Evolutionary conservation across 2,329 filamentous ascomycete species (phyloP), one percentile per base, ranked within the genome.

Genomic region (Colletotrichum sp.): DNA sequence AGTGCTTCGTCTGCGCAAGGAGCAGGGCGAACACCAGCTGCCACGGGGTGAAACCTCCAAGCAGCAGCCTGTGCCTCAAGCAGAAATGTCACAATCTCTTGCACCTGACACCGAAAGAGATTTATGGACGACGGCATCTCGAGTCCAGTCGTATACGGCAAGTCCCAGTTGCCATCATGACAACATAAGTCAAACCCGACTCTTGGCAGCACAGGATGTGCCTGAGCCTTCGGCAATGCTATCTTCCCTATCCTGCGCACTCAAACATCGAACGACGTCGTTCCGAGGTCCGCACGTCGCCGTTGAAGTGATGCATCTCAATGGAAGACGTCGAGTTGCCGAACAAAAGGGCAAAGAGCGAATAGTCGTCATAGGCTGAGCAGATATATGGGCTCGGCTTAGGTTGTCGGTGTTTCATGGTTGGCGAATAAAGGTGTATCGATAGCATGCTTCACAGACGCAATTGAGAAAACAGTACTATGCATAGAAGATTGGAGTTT

Each of bases 401-500:
- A 47, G 38, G 18, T 47, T 47, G n/a, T 61, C 5, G 54, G 18
- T 29, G 21, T 31, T 27, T 16, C 8, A 57, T 18, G 54, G 24
- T 29, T 57, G 15, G 54, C 43, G n/a, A 21, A 51, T 51, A 15
- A 16, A 57, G 24, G 27, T 31, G 27, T 27, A 57, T 31, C 13
- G 31, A 63, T 27, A 55, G 38, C 63, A 36, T 31, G 57, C 31
- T 29, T 66, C 51, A 66, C 51, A 38, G n/a, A 9, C 15, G 9
- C n/a, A 16, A 24, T 36, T 18, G 27, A 16, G 6, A 16, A 61
- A 15, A 29, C 29, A 16, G 62, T 5, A 18, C n/a, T 24, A n/a
- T 73, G 62, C 62, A 71, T 74, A 67, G 62, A 66, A 74, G 72
- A 74, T 71, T 27, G 72, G 68, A 74, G 69, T 74, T 66, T 51